Percentiles rank a stretch among this genome's conserved stretches.
These are phyloP conservation scores for Shiraia bambusicola DNA, from an alignment of 2,329 filamentous ascomycete genomes.

Conservation along the genomic window DNA sequence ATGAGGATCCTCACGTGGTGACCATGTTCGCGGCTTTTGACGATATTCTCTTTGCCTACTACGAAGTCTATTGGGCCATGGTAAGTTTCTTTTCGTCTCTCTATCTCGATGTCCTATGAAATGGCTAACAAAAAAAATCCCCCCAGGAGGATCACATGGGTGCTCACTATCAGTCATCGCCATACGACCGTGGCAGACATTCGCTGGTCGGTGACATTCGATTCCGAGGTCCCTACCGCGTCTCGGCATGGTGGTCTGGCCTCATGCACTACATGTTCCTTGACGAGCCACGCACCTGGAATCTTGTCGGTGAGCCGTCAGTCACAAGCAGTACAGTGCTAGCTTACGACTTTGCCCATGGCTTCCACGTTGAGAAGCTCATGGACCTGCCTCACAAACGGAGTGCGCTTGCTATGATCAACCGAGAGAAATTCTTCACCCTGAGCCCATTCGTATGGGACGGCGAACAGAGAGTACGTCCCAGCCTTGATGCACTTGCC, in stretches of 20 bases:
- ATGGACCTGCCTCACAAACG: conserved; percentile 73
- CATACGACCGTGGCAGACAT: conserved; percentile 62
- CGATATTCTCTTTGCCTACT: conserved; percentile 71
- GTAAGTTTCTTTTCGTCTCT: conserved; percentile 38
- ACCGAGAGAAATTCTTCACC: conserved; percentile 70
- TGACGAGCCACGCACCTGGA: conserved; percentile 58
- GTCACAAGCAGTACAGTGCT: conserved; percentile 69
- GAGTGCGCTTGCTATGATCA: conserved; percentile 65
- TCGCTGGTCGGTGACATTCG: conserved; percentile 59
- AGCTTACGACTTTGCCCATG: conserved; percentile 73
- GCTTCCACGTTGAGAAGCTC: conserved; percentile 70
- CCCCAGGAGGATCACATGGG: conserved; percentile 62
- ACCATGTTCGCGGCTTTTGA: conserved; percentile 72
- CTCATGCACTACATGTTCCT: conserved; percentile 62
- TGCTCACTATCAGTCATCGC: conserved; percentile 57
- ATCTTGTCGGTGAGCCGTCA: conserved; percentile 69
- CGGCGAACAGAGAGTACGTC: conserved; percentile 39
- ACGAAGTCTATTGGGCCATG: conserved; percentile 78
- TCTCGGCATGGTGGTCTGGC: conserved; percentile 60
- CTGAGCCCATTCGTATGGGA: conserved; percentile 57
- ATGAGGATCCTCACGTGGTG: conserved; percentile 71
- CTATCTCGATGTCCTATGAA: not conserved
- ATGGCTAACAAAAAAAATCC: conserved; percentile 19
- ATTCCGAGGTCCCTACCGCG: conserved; percentile 58
- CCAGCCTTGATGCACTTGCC: conserved; percentile 37